Evolutionary conservation across 1,284 basidiomycete species (phyloP), one percentile per base, ranked within the genome.

Genomic region (Ceratobasidium papillatum): DNA sequence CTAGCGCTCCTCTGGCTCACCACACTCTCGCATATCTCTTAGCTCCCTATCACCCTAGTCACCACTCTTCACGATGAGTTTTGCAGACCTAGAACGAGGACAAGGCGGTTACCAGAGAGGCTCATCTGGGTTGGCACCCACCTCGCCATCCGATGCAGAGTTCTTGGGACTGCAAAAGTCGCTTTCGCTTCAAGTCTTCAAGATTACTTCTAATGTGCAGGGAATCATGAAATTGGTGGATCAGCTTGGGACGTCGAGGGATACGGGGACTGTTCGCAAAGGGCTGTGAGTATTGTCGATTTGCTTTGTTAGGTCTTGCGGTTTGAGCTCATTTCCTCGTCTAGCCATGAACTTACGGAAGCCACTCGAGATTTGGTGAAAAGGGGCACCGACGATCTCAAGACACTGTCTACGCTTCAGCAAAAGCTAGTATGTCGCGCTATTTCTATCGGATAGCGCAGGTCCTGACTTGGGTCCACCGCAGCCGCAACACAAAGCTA

Each of bases 191-290:
- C 97, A 99, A 82, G 93, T 98, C 76, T 99, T 99, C 91, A 98
- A 99, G 88, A 95, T 99, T 85, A 97, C 98, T 80, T 90, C 94
- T 76, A 99, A 99, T 83, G 95, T 99, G 5, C 93, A 96, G 79
- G 96, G 94, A 14, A 97, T 99, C 68, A 84, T 95, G 80, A 94
- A 95, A 81, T 87, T 97, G 27, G 93, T 99, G 12, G 94, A 98
- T 80, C 93, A 97, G 81, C 87, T 98, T 2, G 95, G 95, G 3
- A 94, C 91, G 0, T 84, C 84, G 27, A 89, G 90, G 79, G 96
- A 98, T 81, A 93, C 90, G 75, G 85, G 89, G 32, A 82, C 85
- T 54, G 83, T 98, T 75, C 86, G 95, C 77, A 94, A 92, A 82
- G 90, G 87, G 66, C 84, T 96, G 94, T 95, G 79, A 77, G 92